Evolutionary conservation across 2,329 filamentous ascomycete genomes (phyloP).

Genomic region (Rhinocladiella similis): DNA sequence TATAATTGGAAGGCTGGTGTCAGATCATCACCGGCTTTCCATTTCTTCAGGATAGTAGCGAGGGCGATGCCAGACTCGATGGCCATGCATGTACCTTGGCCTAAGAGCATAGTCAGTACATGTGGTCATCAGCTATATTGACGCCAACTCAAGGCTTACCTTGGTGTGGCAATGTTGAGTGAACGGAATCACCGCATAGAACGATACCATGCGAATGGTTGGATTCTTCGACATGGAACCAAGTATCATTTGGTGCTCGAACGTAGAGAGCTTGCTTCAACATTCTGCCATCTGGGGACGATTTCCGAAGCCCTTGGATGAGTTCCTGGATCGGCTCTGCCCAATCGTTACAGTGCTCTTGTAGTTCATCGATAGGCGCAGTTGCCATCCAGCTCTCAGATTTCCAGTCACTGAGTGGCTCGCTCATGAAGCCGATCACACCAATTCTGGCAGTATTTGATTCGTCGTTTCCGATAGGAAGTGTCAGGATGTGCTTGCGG

Average conservation of each 20-base stretch:
- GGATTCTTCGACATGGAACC: slow-evolving; percentile 33
- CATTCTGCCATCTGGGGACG: slow-evolving; percentile 34
- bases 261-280: slow-evolving; percentile 39
- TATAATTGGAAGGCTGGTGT: slow-evolving; percentile 37
- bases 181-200: slow-evolving; percentile 36
- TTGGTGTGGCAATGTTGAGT: slow-evolving; percentile 39
- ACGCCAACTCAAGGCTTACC: slow-evolving; percentile 19
- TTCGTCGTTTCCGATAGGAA: slow-evolving; percentile 40
- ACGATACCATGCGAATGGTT: slow-evolving; percentile 33
- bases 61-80: slow-evolving; percentile 38
- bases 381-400: slow-evolving; percentile 35
- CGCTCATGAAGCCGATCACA: slow-evolving; percentile 41
- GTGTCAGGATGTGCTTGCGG: slow-evolving; percentile 35
- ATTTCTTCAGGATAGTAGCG: slow-evolving; percentile 34
- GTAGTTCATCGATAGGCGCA: slow-evolving; percentile 36
- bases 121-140: background rate
- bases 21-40: slow-evolving; percentile 32
- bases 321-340: slow-evolving; percentile 36
- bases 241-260: slow-evolving; percentile 35
- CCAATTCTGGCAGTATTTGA: slow-evolving; percentile 35
- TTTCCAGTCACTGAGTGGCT: slow-evolving; percentile 38
- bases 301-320: slow-evolving; percentile 34
- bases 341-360: slow-evolving; percentile 38
- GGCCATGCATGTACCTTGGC: slow-evolving; percentile 38
- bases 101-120: slow-evolving; percentile 16